Base-by-base conservation (phyloP, 768 basidiomycete genomes). In the Calocera cornea region DNA sequence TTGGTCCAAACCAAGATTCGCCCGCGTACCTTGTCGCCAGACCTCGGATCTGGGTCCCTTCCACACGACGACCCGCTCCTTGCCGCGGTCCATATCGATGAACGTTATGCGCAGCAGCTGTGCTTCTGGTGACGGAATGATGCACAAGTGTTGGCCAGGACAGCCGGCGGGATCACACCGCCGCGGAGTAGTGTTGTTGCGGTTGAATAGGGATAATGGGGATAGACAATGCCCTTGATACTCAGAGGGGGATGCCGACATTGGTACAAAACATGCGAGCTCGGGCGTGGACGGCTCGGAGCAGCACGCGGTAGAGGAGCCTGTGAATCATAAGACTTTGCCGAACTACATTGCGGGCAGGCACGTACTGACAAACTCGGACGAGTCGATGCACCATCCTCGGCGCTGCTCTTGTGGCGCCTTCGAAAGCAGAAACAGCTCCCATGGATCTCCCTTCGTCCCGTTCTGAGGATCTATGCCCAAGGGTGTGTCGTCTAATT, bases 301-400 rank as follows among this genome's bases (percentile, higher is more conserved):
- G 31, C 54, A 60, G 54, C 54, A 60, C 22, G 54, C 54, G 27
- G 54, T 60, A 5, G 54, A 33, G 19, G 54, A 27, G 54, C 54
- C 54, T 60, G 11, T 19, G 22, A 60, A 27, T 16, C 54, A 60
- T 60, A 16, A 60, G 54, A 60, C 16, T 16, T 12, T 60, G 54
- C 2, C 10, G 2, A 33, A 29, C 8, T 12, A 3, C 14, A 16
- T 5, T 19, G 19, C 7, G 44, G 19, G 3, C 16, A 24, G 31
- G 31, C 54, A 60, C 54, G 14, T 22, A 60, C 54, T 16, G 54
- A 60, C 54, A 33, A 60, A 60, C 54, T 60, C 54, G 11, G 54
- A 60, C 11, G 54, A 60, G 54, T 60, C 54, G 54, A 60, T 27
- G 54, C 54, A 60, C 54, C 54, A 60, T 27, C 54, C 54, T 10